Conservation (phyloP, 176 grass and related monocot genomes). For the Pharus latifolius region DNA sequence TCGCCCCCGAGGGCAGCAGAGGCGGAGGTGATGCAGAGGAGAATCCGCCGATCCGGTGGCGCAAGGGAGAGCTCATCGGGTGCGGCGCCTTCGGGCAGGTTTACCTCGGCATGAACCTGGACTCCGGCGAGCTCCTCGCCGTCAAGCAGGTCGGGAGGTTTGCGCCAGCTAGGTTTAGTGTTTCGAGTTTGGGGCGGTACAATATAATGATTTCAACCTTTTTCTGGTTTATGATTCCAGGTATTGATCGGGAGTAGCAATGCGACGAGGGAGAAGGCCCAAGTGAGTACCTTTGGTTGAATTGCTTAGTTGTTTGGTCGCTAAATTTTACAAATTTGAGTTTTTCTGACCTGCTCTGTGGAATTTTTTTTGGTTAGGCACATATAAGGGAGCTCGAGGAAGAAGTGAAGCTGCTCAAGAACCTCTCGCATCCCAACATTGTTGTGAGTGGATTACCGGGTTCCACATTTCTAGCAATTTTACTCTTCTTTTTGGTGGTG, state of each 20-base stretch:
- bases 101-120: slow-evolving; percentile 85
- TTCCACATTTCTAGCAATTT: background rate
- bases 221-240: slow-evolving; percentile 23
- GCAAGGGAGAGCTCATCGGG: slow-evolving; percentile 77
- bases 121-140: slow-evolving; percentile 84
- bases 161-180: background rate
- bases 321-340: background rate
- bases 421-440: slow-evolving; percentile 85
- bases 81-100: slow-evolving; percentile 67
- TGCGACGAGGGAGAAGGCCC: slow-evolving; percentile 68
- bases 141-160: slow-evolving; percentile 61
- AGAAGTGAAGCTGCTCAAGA: slow-evolving; percentile 88
- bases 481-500: background rate
- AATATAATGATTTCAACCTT: background rate
- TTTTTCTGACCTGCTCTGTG: background rate
- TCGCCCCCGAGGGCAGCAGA: background rate
- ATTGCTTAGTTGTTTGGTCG: background rate
- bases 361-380: slow-evolving; percentile 27
- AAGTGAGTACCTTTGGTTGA: slow-evolving; percentile 30
- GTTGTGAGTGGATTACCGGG: slow-evolving; percentile 66
- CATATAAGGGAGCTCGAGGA: slow-evolving; percentile 84
- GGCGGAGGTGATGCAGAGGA: slow-evolving; percentile 4
- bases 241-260: slow-evolving; percentile 64
- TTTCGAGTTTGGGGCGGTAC: background rate
- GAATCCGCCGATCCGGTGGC: slow-evolving; percentile 60